A percentile compares a stretch with the other conserved stretches of the same genome.
These are phyloP conservation scores for Monosporascus sp. DNA, from an alignment of 2,329 filamentous ascomycete genomes.

Conservation along the genomic window DNA sequence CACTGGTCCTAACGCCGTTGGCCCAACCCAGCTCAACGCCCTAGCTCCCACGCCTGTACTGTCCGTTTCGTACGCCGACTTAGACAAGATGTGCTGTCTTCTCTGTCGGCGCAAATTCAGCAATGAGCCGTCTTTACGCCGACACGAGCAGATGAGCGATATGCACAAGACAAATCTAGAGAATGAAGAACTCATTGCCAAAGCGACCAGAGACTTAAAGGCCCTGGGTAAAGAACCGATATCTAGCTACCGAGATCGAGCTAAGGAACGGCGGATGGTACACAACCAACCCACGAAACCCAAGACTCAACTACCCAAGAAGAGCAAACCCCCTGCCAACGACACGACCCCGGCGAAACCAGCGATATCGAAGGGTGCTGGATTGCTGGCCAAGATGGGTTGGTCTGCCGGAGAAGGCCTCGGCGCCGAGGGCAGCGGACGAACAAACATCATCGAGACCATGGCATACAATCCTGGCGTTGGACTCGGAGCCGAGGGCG, in stretches of 20 bases:
- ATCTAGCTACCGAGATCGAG: slow-evolving; percentile 57
- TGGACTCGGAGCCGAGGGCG: slow-evolving; percentile 63
- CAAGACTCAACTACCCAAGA: slow-evolving; percentile 24
- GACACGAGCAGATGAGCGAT: slow-evolving; percentile 40
- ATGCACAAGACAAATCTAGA: slow-evolving; percentile 34
- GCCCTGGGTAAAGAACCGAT: slow-evolving; percentile 29
- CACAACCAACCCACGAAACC: slow-evolving; percentile 58
- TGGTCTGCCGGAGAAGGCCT: slow-evolving; percentile 62
- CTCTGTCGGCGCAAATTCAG: slow-evolving; percentile 38
- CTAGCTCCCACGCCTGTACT: slow-evolving; percentile 26
- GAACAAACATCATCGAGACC: slow-evolving; percentile 59
- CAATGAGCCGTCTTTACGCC: slow-evolving; percentile 32
- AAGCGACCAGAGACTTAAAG: slow-evolving; percentile 25
- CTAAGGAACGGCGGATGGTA: slow-evolving; percentile 59
- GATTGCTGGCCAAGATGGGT: slow-evolving; percentile 67
- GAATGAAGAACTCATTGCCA: slow-evolving; percentile 22
- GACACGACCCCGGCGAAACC: slow-evolving; percentile 30
- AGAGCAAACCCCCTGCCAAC: slow-evolving; percentile 30
- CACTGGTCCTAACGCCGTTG: slow-evolving; percentile 20
- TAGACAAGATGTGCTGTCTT: slow-evolving; percentile 38
- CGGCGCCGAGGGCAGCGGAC: slow-evolving; percentile 57
- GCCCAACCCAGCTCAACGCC: slow-evolving; percentile 8
- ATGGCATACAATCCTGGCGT: slow-evolving; percentile 63
- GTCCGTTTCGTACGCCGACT: slow-evolving; percentile 55
- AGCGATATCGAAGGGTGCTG: slow-evolving; percentile 56